These are phyloP conservation scores for Globisporangium splendens DNA, from an alignment of 352 stramenopile genomes.

Conservation along the genomic window DNA sequence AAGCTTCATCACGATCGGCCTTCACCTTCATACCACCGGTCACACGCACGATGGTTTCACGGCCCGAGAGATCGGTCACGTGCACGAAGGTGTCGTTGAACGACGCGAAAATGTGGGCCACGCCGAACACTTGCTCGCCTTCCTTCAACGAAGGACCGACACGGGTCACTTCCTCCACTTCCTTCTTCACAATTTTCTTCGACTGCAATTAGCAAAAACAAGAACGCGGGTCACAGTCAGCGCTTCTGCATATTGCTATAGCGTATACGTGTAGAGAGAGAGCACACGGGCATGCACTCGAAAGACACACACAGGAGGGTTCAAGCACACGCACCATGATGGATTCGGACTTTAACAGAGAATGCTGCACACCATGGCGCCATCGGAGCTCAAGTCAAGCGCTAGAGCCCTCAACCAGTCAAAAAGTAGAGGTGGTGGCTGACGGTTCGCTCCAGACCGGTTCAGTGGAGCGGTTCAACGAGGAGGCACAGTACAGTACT, in stretches of 20 bases:
- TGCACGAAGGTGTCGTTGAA: constrained; percentile 99
- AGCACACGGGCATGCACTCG: neutral
- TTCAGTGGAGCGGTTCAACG: neutral
- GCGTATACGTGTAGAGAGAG: too few species aligned
- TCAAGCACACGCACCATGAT: constrained; percentile 64
- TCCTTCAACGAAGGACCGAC: constrained; percentile 94
- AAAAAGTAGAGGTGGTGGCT: constrained; percentile 5
- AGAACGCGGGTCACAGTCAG: neutral
- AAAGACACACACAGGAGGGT: neutral
- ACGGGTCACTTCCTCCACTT: constrained; percentile 91
- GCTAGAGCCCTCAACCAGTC: constrained; percentile 17
- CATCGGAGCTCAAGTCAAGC: neutral
- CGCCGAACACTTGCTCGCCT: constrained; percentile 98
- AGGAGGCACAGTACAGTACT: too few species aligned
- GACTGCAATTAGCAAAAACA: constrained; percentile 30
- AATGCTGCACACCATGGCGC: constrained; percentile 27
- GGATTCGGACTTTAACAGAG: constrained; percentile 83
- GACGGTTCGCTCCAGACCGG: neutral
- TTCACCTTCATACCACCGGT: constrained; percentile 99
- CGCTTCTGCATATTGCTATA: neutral
- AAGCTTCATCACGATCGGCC: constrained; percentile 99
- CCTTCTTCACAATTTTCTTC: constrained; percentile 86
- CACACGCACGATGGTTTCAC: constrained; percentile 99
- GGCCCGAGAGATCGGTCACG: constrained; percentile 99
- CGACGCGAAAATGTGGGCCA: constrained; percentile 99